Percentiles rank a stretch among this genome's conserved stretches.
Conservation (phyloP, 2,329 filamentous ascomycete species). For the Aspergillus sp. region DNA sequence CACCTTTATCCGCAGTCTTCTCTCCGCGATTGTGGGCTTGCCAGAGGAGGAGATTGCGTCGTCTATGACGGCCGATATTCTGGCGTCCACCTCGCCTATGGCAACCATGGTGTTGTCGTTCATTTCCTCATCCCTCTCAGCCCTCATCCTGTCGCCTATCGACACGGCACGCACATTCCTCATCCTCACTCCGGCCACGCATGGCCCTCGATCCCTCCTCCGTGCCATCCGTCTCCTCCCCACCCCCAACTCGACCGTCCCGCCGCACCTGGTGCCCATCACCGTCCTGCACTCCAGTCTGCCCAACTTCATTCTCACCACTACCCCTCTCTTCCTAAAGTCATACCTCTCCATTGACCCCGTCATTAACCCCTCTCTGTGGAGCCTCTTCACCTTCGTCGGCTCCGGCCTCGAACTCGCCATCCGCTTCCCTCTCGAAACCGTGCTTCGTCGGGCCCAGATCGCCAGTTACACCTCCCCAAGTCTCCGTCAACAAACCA, state of each 20-base stretch:
- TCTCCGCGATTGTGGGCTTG: slow-evolving; percentile 85
- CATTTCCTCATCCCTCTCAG: slow-evolving; percentile 59
- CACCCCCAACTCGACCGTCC: slow-evolving; percentile 59
- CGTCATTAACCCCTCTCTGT: slow-evolving; percentile 68
- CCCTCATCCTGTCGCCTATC: slow-evolving; percentile 73
- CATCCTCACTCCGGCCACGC: slow-evolving; percentile 72
- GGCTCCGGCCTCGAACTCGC: slow-evolving; percentile 73
- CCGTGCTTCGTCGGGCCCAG: slow-evolving; percentile 80
- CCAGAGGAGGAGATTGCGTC: slow-evolving; percentile 61
- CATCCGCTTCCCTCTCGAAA: slow-evolving; percentile 83
- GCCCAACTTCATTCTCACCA: slow-evolving; percentile 72
- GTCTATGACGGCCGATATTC: slow-evolving; percentile 57
- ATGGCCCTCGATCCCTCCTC: slow-evolving; percentile 67
- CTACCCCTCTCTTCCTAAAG: slow-evolving; percentile 75
- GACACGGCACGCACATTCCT: slow-evolving; percentile 83
- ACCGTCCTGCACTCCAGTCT: slow-evolving; percentile 79
- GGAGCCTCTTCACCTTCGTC: slow-evolving; percentile 73
- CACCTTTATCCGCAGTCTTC: slow-evolving; percentile 80
- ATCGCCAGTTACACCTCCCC: slow-evolving; percentile 59
- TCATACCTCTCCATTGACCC: slow-evolving; percentile 79
- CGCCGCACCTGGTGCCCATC: slow-evolving; percentile 64
- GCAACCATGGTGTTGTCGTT: slow-evolving; percentile 68
- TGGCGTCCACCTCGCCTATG: slow-evolving; percentile 74
- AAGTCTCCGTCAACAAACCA: slow-evolving; percentile 35
- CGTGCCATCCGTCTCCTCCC: slow-evolving; percentile 70